Conservation (phyloP, 495 filamentous ascomycete genomes). For the Penicillium cataractarum region DNA sequence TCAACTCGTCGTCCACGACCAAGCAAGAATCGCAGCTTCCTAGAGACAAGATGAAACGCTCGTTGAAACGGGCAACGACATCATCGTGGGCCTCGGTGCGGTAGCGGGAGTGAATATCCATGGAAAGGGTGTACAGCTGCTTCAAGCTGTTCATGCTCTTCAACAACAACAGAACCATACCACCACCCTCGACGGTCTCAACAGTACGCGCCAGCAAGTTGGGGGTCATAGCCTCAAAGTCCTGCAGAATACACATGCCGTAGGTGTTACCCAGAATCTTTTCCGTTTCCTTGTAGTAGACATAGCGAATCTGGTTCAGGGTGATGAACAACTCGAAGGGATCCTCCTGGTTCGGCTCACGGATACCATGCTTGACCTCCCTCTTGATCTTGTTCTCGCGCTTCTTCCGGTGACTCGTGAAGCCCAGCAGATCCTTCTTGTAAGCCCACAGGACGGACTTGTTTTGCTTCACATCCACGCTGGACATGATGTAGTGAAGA, state of each 20-base stretch:
- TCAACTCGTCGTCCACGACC: slow-evolving; percentile 96
- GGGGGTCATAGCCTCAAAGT: slow-evolving; percentile 97
- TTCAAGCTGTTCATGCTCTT: slow-evolving; percentile 98
- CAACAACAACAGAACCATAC: slow-evolving; percentile 83
- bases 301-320: slow-evolving; percentile 95
- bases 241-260: slow-evolving; percentile 97
- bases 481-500: slow-evolving; percentile 91
- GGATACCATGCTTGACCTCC: slow-evolving; percentile 92
- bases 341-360: slow-evolving; percentile 94
- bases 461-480: slow-evolving; percentile 88
- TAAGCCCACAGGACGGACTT: slow-evolving; percentile 99
- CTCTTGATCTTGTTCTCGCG: slow-evolving; percentile 97
- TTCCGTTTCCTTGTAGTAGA: slow-evolving; percentile 99
- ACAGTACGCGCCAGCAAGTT: slow-evolving; percentile 94
- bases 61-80: slow-evolving; percentile 95
- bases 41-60: slow-evolving; percentile 93
- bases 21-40: slow-evolving; percentile 93
- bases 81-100: slow-evolving; percentile 96
- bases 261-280: slow-evolving; percentile 99
- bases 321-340: slow-evolving; percentile 98
- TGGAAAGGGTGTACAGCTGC: slow-evolving; percentile 94
- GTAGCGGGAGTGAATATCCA: slow-evolving; percentile 98
- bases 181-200: slow-evolving; percentile 97
- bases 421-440: slow-evolving; percentile 94
- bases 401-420: slow-evolving; percentile 96